phyloP scores from a whole-genome alignment of 306 rosid genomes.

The Comarum palustre region DNA sequence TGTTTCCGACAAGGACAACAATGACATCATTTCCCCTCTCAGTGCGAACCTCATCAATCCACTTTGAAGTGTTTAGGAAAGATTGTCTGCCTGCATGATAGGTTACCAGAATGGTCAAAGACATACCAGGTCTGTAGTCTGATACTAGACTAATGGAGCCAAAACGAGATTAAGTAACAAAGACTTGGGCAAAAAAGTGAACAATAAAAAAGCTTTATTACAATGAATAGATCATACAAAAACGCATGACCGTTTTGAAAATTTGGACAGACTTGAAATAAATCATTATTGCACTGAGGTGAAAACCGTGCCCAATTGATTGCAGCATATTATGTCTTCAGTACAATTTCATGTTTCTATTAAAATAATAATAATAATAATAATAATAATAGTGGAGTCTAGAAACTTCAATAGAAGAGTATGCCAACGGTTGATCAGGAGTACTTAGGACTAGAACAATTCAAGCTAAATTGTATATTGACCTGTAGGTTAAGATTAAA shows the following conservation, averaged over 20 bases:
- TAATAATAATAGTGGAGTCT: not conserved
- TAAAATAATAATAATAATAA: not conserved
- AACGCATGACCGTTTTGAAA: not conserved
- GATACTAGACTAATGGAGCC: not conserved
- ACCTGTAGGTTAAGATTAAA: not conserved
- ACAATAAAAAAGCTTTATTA: not conserved
- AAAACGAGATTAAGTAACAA: not conserved
- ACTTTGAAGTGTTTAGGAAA: conserved; percentile 71
- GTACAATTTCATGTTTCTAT: not conserved
- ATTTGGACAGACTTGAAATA: not conserved
- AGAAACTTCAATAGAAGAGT: not conserved
- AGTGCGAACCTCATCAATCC: conserved; percentile 93
- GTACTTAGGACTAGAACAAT: not conserved
- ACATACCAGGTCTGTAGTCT: not conserved
- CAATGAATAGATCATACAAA: not conserved
- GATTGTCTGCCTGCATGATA: conserved; percentile 58
- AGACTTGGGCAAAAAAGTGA: not conserved
- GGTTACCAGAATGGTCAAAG: conserved; percentile 10
- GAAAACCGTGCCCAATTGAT: not conserved
- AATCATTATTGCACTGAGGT: not conserved
- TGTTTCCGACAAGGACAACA: conserved; percentile 83
- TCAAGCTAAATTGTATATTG: not conserved
- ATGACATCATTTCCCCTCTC: conserved; percentile 88
- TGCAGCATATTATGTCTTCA: not conserved
- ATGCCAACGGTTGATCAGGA: not conserved